Percentiles rank a stretch among this genome's conserved stretches.
Evolutionary conservation across 768 basidiomycete genomes (phyloP).

Genomic region (Russula abietina): DNA sequence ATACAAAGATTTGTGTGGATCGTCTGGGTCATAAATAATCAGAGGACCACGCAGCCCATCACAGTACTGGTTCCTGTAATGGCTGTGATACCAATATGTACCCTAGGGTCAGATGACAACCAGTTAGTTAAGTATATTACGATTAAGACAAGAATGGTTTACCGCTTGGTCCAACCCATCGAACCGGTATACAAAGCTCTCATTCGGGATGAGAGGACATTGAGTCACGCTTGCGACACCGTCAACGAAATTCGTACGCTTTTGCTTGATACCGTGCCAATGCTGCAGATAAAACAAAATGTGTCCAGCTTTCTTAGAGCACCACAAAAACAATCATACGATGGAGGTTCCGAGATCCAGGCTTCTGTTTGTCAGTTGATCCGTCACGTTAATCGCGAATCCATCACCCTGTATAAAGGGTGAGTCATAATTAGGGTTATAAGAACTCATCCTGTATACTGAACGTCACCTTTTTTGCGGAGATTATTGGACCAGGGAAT

Average conservation of each 20-base stretch:
- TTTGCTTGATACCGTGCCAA: conserved; percentile 27
- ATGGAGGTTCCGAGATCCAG: conserved; percentile 10
- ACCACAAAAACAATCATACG: neutral
- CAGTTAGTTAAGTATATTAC: neutral
- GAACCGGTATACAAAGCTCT: conserved; percentile 41
- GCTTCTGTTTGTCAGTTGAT: neutral
- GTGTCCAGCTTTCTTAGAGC: too few species aligned
- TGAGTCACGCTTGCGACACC: conserved; percentile 32
- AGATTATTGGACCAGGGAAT: conserved; percentile 8
- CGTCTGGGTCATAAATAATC: conserved; percentile 32
- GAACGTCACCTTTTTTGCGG: conserved; percentile 1
- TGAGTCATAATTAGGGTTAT: neutral
- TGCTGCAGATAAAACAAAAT: conserved; percentile 11
- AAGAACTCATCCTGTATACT: neutral
- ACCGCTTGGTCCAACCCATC: conserved; percentile 32
- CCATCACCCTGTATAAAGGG: neutral
- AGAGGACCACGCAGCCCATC: conserved; percentile 39
- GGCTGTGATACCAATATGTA: conserved; percentile 42
- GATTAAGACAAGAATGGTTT: neutral
- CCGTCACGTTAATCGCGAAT: neutral
- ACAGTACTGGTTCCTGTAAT: conserved; percentile 37
- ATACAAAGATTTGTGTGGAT: conserved; percentile 29
- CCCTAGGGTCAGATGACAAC: conserved; percentile 8
- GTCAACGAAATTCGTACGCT: conserved; percentile 22
- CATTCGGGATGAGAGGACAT: conserved; percentile 37